Conservation (phyloP, 148 eudicot species). For the Selenicereus undatus region DNA sequence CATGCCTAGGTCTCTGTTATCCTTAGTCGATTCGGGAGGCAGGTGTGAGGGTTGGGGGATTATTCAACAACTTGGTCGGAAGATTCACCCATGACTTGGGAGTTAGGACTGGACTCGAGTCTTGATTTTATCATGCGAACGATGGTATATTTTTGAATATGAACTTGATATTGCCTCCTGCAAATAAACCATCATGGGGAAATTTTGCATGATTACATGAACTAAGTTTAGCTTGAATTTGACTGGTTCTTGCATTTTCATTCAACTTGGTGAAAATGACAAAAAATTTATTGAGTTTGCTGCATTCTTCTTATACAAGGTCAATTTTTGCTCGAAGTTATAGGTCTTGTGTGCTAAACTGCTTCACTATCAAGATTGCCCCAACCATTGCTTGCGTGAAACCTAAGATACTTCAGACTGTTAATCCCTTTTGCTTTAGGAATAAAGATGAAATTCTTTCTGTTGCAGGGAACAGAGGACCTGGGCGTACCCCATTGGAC, state of each 20-base stretch:
- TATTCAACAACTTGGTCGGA: background rate
- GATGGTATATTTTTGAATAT: background rate
- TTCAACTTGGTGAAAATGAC: background rate
- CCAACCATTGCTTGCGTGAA: background rate
- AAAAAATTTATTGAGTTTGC: background rate
- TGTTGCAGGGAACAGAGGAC: constrained; percentile 78
- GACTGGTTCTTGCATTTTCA: background rate
- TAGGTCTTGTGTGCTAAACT: too few species aligned
- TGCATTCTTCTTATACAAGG: background rate
- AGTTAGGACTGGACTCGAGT: too few species aligned
- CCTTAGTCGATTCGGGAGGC: background rate
- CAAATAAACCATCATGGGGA: background rate
- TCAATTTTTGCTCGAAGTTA: background rate
- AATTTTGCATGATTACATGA: background rate
- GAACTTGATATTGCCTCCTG: background rate
- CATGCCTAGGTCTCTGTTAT: too few species aligned
- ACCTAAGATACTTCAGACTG: background rate
- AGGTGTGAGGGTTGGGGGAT: background rate
- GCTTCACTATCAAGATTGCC: too few species aligned
- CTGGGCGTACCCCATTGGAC: constrained; percentile 87
- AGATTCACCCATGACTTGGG: background rate
- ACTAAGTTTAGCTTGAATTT: background rate
- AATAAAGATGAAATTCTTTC: background rate
- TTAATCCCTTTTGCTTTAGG: too few species aligned
- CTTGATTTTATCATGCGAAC: background rate